Evolutionary conservation across 2,329 filamentous ascomycete genomes (phyloP).

Genomic region (Alternaria incomplexa): DNA sequence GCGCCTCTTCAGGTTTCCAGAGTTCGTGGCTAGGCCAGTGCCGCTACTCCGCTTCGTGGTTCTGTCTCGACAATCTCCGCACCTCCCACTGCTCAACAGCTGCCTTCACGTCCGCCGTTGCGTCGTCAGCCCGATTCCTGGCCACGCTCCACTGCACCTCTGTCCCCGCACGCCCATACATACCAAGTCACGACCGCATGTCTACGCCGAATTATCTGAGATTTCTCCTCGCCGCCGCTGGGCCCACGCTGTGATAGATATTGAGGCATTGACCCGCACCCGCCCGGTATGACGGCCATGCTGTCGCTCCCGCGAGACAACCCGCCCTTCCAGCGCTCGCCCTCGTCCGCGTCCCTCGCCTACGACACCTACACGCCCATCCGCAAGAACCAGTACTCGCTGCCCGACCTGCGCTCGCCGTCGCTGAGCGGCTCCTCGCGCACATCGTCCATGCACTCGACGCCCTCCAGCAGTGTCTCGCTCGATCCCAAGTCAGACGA

Average conservation of each 20-base stretch:
- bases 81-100: not conserved
- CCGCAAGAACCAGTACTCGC: conserved; percentile 44
- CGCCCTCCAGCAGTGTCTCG: conserved; percentile 68
- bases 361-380: conserved; percentile 45
- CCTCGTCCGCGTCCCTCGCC: conserved; percentile 54
- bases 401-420: conserved; percentile 45
- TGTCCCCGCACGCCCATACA: conserved; percentile 11
- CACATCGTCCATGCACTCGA: conserved; percentile 65
- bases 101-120: not conserved
- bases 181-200: conserved; percentile 37
- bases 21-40: not conserved
- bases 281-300: conserved; percentile 47
- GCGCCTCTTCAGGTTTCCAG: not conserved
- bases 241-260: conserved; percentile 31
- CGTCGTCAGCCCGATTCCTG: conserved; percentile 13
- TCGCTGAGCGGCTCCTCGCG: conserved; percentile 44
- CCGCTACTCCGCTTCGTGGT: not conserved
- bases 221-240: conserved; percentile 33
- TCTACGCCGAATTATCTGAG: conserved; percentile 29
- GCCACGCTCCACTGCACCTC: conserved; percentile 7
- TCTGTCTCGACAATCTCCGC: conserved; percentile 7
- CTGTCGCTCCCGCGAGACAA: conserved; percentile 42
- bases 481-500: conserved; percentile 64
- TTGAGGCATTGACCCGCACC: conserved; percentile 28
- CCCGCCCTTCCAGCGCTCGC: conserved; percentile 50